Base-by-base conservation (phyloP, 2,329 filamentous ascomycete genomes). In the Thielaviopsis populi region DNA sequence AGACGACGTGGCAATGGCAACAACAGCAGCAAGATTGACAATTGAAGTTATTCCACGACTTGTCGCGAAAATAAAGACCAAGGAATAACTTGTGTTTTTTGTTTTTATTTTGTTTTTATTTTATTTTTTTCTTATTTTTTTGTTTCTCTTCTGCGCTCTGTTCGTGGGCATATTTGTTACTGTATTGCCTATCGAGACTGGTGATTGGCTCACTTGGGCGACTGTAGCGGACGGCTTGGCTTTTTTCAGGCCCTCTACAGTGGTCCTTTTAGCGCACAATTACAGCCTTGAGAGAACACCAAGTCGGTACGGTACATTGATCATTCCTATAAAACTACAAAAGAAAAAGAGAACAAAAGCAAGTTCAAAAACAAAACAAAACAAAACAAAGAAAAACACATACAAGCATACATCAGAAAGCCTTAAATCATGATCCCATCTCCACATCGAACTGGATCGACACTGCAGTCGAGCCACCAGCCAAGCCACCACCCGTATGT, bases 11-110 rank as follows among this genome's bases (percentile, higher is more conserved):
- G 76, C 75, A 27, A 77, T 78, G 41, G 77, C 78, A 60, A 77
- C 78, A 60, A 77, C 78, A 22, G 75, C 75, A 22, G 77, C 78
- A 43, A 79, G 73, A 64, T 80, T 77, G 68, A 78, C 79, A 66
- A 79, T 79, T 6, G 78, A 80, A 41, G 76, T 72, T 77, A 79
- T 75, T 61, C 56, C 50, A 17, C 22, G 11, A 61, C 11, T 37
- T n/a, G n/a, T 5, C 33, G 24, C 37, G n/a, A 15, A 33, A 61
- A 46, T 22, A 50, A 50, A 17, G 13, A 24, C 11, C 40, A 61
- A 15, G 59, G 42, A 61, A 37, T 17, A 56, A n/a, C 27, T 33
- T 33, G 15, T 10, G 15, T 27, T 15, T 8, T 50, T 27, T 50
- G 8, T 27, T 50, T 50, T 24, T 27, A n/a, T 46, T 46, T 46